Evolutionary conservation across 148 eudicot genomes (phyloP).

Genomic region (Oxyria digyna): DNA sequence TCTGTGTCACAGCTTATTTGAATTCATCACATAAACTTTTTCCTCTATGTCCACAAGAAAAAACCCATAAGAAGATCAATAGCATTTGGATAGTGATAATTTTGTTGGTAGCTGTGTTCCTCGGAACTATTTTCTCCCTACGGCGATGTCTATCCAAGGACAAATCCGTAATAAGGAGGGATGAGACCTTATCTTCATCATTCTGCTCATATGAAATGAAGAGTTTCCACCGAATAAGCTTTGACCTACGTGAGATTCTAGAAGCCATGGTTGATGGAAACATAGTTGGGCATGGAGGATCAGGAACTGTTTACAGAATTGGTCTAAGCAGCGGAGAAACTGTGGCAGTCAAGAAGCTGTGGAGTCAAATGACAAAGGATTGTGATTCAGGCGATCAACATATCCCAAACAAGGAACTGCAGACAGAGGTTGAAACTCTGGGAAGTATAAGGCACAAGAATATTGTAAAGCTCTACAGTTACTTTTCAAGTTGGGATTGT

Average conservation of each 20-base stretch:
- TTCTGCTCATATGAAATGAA: conserved; percentile 69
- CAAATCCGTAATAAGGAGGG: conserved; percentile 26
- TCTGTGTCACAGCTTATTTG: conserved; percentile 37
- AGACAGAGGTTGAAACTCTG: conserved; percentile 88
- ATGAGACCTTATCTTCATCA: conserved; percentile 51
- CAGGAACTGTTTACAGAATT: conserved; percentile 76
- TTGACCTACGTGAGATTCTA: conserved; percentile 59
- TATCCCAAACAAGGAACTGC: conserved; percentile 47
- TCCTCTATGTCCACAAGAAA: conserved; percentile 31
- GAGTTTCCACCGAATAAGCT: conserved; percentile 69
- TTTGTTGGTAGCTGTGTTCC: conserved; percentile 40
- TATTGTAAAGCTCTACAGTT: conserved; percentile 82
- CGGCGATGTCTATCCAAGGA: conserved; percentile 50
- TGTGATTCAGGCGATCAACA: conserved; percentile 33
- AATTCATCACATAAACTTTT: conserved; percentile 40
- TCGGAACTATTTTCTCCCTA: conserved; percentile 36
- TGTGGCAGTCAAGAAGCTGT: conserved; percentile 80
- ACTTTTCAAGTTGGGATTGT: conserved; percentile 48
- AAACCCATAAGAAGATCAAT: conserved; percentile 33
- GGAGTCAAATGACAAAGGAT: conserved; percentile 58
- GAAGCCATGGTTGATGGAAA: conserved; percentile 70
- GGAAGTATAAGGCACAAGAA: conserved; percentile 91
- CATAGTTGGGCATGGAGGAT: conserved; percentile 83
- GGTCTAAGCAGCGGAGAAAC: conserved; percentile 56
- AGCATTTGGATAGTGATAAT: conserved; percentile 48